These are phyloP conservation scores for Serendipita indica DNA, from an alignment of 768 basidiomycete species.

Conservation along the genomic window DNA sequence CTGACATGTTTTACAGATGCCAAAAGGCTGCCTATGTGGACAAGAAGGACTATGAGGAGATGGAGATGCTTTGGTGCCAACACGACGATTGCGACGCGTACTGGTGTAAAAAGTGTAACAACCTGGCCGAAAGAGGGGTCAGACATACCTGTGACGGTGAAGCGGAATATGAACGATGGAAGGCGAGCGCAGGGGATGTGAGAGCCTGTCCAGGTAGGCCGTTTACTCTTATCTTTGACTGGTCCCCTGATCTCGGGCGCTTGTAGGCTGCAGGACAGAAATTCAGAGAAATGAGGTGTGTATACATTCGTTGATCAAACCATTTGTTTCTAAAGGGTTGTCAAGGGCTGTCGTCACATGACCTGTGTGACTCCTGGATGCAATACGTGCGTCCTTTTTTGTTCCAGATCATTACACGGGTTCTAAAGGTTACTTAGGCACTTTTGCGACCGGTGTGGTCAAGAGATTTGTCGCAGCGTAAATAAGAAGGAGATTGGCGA, in stretches of 20 bases:
- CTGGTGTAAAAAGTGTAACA: constrained; percentile 1
- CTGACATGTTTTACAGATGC: neutral
- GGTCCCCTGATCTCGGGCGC: neutral
- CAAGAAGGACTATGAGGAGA: neutral
- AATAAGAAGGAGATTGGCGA: neutral
- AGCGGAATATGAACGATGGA: neutral
- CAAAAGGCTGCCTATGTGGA: neutral
- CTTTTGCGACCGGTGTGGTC: neutral
- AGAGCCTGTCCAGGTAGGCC: constrained; percentile 2
- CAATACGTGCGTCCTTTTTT: neutral
- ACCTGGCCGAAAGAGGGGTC: neutral
- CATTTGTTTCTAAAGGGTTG: no score
- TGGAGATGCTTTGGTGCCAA: constrained; percentile 6
- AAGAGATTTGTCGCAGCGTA: neutral
- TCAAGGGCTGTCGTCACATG: constrained; percentile 2
- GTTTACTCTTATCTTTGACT: neutral
- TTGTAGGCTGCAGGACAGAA: neutral
- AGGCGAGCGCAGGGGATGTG: neutral
- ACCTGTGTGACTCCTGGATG: neutral
- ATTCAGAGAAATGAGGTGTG: neutral
- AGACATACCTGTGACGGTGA: neutral
- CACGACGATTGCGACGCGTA: constrained; percentile 3
- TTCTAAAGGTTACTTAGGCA: neutral
- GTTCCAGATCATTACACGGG: neutral
- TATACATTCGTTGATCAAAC: no score